A percentile compares a stretch with the other conserved stretches of the same genome.
phyloP scores from a whole-genome alignment of 1,139 yeast species.

The Kazachstania sp. region DNA sequence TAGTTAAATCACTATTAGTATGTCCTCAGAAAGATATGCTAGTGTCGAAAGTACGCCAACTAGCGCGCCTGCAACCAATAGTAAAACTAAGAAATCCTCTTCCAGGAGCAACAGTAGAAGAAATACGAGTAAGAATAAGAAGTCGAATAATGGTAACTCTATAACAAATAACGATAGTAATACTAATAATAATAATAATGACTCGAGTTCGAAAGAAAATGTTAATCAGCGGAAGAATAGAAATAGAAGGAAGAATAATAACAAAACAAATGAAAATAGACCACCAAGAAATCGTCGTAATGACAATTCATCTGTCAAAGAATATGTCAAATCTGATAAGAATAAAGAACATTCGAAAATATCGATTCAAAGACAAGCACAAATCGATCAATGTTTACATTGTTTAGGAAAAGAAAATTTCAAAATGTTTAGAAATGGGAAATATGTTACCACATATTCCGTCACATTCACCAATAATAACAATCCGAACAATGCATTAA shows the following conservation, averaged over 20 bases:
- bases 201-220: no score
- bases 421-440: constrained; percentile 12
- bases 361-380: constrained; percentile 3
- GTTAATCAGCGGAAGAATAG: neutral
- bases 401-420: constrained; percentile 8
- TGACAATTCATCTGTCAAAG: neutral
- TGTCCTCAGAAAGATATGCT: no score
- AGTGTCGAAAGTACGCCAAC: no score
- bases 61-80: no score
- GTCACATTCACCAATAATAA: neutral
- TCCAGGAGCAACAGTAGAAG: no score
- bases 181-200: no score
- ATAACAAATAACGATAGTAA: no score
- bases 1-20: no score
- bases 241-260: neutral
- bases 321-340: neutral
- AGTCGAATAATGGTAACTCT: no score
- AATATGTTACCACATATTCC: constrained; percentile 12
- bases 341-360: neutral
- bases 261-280: neutral
- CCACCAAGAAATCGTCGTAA: neutral
- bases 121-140: no score
- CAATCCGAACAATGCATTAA: no score
- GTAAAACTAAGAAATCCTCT: no score
- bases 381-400: constrained; percentile 11